Evolutionary conservation across 768 basidiomycete genomes (phyloP), one percentile per base, ranked within the genome.

Genomic region (Russula vinacea): DNA sequence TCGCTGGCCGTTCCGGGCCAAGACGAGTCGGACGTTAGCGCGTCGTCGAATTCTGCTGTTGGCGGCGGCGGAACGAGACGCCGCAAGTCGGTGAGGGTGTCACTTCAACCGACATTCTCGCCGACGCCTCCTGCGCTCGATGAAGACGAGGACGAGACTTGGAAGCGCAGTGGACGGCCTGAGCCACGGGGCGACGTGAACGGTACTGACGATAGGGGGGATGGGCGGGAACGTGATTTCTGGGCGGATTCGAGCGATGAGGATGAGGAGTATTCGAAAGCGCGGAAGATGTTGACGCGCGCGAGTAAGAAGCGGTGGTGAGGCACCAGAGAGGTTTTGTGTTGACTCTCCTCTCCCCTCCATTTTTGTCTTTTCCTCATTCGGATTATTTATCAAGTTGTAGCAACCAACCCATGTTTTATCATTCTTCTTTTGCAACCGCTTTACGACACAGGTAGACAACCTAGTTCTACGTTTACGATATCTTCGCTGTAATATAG

Each of bases 241-340:
- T 91, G 89, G 90, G 80, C 81, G 64, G 87, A 92, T 69, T 89
- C 89, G 68, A 86, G 87, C 69, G 87, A 88, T 56, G 77, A 90
- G 68, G 88, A 89, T 70, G 85, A 81, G 64, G 85, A 79, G 72
- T 91, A 92, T 75, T 69, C 76, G 58, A 77, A 70, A 24, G 90
- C 88, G 60, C 81, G 80, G 75, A 77, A 67, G 61, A 58, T 87
- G 72, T 76, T 92, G 69, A 77, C 73, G 47, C 76, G 77, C 67
- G 75, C 78, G 32, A 78, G 79, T 51, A 78, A 74, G 73, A 80
- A 74, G 68, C 74, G 74, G 66, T 77, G 75, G 69, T 68, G 62
- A 67, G 49, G 42, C n/a, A n/a, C n/a, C n/a, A n/a, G n/a, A n/a
- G n/a, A n/a, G n/a, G n/a, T n/a, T 54, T 22, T 11, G 13, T 4